A percentile compares a stretch with the other conserved stretches of the same genome.
Evolutionary conservation across 1,284 basidiomycete species (phyloP).

Genomic region (Flammula alnicola): DNA sequence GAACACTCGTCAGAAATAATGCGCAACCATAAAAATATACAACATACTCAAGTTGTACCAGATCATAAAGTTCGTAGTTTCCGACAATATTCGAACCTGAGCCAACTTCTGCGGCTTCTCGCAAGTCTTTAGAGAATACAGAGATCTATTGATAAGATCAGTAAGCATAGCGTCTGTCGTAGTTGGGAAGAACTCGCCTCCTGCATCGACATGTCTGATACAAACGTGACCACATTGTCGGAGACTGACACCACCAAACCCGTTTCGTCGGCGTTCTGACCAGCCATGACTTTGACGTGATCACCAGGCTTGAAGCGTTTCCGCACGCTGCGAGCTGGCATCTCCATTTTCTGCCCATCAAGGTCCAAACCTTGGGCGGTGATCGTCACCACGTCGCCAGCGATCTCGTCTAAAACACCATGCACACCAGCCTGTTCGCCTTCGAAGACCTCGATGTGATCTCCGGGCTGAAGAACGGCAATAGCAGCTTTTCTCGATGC

Average conservation of each 20-base stretch:
- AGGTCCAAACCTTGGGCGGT: constrained; percentile 83
- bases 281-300: constrained; percentile 98
- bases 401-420: constrained; percentile 90
- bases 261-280: constrained; percentile 94
- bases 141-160: constrained; percentile 63
- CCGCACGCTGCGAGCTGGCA: constrained; percentile 87
- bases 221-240: constrained; percentile 92
- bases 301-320: constrained; percentile 98
- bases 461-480: constrained; percentile 93
- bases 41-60: constrained; percentile 94
- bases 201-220: constrained; percentile 96
- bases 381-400: constrained; percentile 87
- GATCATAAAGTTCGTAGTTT: constrained; percentile 94
- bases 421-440: constrained; percentile 94
- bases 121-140: constrained; percentile 96
- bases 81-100: constrained; percentile 88
- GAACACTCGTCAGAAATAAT: constrained; percentile 14
- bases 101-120: constrained; percentile 96
- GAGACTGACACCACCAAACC: constrained; percentile 94
- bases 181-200: constrained; percentile 57
- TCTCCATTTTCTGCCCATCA: constrained; percentile 84
- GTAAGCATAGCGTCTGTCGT: not conserved
- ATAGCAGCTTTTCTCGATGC: constrained; percentile 87
- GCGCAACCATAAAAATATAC: constrained; percentile 9
- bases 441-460: constrained; percentile 97